Conservation (phyloP, 805 yeast species). For the Candida pini region DNA sequence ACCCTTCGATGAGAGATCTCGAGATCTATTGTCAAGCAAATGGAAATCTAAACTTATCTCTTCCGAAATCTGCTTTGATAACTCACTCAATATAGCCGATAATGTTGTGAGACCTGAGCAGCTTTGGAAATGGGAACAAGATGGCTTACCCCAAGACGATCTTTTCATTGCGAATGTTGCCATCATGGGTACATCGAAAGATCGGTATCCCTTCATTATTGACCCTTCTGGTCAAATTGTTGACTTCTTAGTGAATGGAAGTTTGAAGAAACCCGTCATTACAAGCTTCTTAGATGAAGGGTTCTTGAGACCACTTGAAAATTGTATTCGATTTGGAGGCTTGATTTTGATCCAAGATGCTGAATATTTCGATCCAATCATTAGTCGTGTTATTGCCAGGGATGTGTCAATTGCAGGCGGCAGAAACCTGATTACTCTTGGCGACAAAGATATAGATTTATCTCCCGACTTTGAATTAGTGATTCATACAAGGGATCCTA, state of each 20-base stretch:
- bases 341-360: slow-evolving; percentile 69
- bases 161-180: slow-evolving; percentile 59
- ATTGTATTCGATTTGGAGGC: slow-evolving; percentile 81
- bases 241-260: slow-evolving; percentile 32
- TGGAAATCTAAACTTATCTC: slow-evolving; percentile 27
- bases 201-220: slow-evolving; percentile 51
- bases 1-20: slow-evolving; percentile 32
- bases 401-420: slow-evolving; percentile 69
- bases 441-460: slow-evolving; percentile 59
- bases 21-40: slow-evolving; percentile 13
- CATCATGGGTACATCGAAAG: slow-evolving; percentile 31
- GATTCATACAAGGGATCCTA: slow-evolving; percentile 57
- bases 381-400: slow-evolving; percentile 54
- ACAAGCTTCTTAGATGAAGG: slow-evolving; percentile 71
- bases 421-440: slow-evolving; percentile 54
- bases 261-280: slow-evolving; percentile 35
- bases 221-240: slow-evolving; percentile 60
- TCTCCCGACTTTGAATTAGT: slow-evolving; percentile 57
- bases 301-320: slow-evolving; percentile 64
- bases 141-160: slow-evolving; percentile 54
- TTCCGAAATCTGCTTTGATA: slow-evolving; percentile 35
- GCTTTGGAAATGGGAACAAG: slow-evolving; percentile 43
- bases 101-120: slow-evolving; percentile 37
- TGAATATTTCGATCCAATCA: slow-evolving; percentile 71
- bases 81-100: slow-evolving; percentile 28